Evolutionary conservation across 2,329 filamentous ascomycete species (phyloP), one percentile per base, ranked within the genome.

Genomic region (Pyrenophora seminiperda): DNA sequence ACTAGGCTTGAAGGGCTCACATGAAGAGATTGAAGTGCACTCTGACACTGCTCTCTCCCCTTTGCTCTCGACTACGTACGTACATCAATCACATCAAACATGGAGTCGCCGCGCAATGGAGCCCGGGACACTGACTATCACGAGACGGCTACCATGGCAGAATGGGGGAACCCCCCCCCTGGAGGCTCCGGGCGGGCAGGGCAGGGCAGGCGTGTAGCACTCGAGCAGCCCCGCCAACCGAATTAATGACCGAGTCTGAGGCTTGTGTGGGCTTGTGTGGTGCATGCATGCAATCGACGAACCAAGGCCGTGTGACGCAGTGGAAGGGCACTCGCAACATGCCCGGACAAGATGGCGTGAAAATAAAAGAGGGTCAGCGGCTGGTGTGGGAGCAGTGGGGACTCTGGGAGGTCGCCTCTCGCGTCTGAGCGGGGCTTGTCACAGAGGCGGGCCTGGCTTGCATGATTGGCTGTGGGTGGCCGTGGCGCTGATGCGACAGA

Each of bases 401-500:
- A n/a, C n/a, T n/a, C n/a, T 41, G 24, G 30, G 41, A 24, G 43
- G 22, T 49, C 36, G 44, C 56, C 50, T 48, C 59, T 63, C 59
- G 65, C 64, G 56, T 58, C 54, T 58, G 58, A 57, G 44, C 48
- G 50, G 50, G 47, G 56, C 54, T 60, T 62, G 67, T 67, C 66
- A 66, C 62, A 58, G 41, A 52, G 49, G 50, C 41, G 49, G 24
- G 33, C 49, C 54, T 63, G 65, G 62, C 62, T 50, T 53, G 41
- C 65, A 64, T 66, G 62, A 71, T 72, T 71, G 62, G 66, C 56
- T 59, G 32, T 50, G 53, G 50, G 54, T 22, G 36, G 40, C 36
- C 48, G 57, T 62, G 63, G 64, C 60, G 61, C 56, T 58, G 58
- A 53, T 56, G 53, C 55, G 59, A 59, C 59, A 58, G 56, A 54